Evolutionary conservation across 2,329 filamentous ascomycete species (phyloP).

Genomic region (Trichoderma brevicompactum): DNA sequence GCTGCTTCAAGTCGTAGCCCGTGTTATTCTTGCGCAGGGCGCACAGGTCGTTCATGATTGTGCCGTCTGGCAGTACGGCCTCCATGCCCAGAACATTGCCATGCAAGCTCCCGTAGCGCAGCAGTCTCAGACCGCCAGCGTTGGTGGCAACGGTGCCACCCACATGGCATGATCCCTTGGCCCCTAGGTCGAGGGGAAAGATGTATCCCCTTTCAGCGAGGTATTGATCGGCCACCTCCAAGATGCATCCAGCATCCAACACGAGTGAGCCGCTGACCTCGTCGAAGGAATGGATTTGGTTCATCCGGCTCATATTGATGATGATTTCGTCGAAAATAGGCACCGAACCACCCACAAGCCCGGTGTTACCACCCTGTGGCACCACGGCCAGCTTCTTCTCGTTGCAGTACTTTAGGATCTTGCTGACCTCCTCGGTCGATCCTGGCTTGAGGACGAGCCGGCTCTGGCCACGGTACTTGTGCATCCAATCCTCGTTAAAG

Average conservation of each 20-base stretch:
- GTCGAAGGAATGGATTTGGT: constrained; percentile 88
- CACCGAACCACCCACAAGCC: constrained; percentile 91
- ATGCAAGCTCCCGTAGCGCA: constrained; percentile 93
- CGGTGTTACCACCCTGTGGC: constrained; percentile 96
- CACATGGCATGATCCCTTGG: constrained; percentile 95
- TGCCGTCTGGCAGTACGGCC: constrained; percentile 91
- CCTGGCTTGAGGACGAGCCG: constrained; percentile 84
- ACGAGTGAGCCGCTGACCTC: constrained; percentile 89
- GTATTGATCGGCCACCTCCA: constrained; percentile 86
- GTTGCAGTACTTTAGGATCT: constrained; percentile 93
- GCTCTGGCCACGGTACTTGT: constrained; percentile 92
- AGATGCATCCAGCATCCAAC: constrained; percentile 85
- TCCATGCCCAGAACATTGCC: constrained; percentile 91
- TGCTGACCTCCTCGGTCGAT: constrained; percentile 85
- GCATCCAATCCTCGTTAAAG: constrained; percentile 99
- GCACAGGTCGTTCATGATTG: constrained; percentile 84
- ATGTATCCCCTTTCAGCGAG: constrained; percentile 83
- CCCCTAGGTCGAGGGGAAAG: constrained; percentile 95
- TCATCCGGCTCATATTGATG: constrained; percentile 88
- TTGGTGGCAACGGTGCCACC: constrained; percentile 97
- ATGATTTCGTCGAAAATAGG: constrained; percentile 99
- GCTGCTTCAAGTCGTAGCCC: constrained; percentile 94
- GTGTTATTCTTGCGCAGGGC: constrained; percentile 98
- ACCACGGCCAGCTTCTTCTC: constrained; percentile 90
- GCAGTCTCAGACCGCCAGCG: constrained; percentile 84